Evolutionary conservation across 2,329 filamentous ascomycete genomes (phyloP), one percentile per base, ranked within the genome.

Genomic region (Rhynchosporium agropyri): DNA sequence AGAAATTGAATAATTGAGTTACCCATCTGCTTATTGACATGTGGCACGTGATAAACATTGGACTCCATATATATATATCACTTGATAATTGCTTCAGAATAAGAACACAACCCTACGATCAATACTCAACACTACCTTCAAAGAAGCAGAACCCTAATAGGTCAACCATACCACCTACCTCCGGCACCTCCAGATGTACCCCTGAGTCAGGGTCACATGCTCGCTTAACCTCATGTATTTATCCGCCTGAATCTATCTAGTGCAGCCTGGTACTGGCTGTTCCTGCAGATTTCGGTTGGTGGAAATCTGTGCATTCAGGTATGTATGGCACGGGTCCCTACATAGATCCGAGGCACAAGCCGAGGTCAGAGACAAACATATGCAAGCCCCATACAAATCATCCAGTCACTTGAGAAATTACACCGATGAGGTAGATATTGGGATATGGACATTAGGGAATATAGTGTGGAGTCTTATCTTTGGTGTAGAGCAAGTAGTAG

Each of bases 251-350:
- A 38, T 3, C 49, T 20, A 28, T 8, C 33, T 33, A 54, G 40
- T 54, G 15, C 33, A 33, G 28, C 4, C 26, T 33, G 50, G 33
- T 28, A 54, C 33, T 15, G 33, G 29, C 9, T 54, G 50, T 54
- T 54, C 50, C 50, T 54, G 50, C 36, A 53, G 31, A 53, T 53
- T 31, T 13, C 33, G 36, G 33, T 54, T 54, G 33, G 50, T 40
- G 50, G 50, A 9, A 40, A 20, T 13, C 10, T 43, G 7, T 15
- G 20, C 13, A n/a, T 20, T 26, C 12, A 40, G 50, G 33, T 20
- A 4, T 3, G 3, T 40, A 40, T 54, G 40, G n/a, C 28, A 36
- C 36, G 26, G n/a, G 36, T 33, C 50, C 50, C 36, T 54, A 28
- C 38, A 20, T 54, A 54, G 26, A 54, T 6, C 3, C 38, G 50